Conservation (phyloP, 192 early-diverging fungal species). For the Phlyctochytrium arcticum region DNA sequence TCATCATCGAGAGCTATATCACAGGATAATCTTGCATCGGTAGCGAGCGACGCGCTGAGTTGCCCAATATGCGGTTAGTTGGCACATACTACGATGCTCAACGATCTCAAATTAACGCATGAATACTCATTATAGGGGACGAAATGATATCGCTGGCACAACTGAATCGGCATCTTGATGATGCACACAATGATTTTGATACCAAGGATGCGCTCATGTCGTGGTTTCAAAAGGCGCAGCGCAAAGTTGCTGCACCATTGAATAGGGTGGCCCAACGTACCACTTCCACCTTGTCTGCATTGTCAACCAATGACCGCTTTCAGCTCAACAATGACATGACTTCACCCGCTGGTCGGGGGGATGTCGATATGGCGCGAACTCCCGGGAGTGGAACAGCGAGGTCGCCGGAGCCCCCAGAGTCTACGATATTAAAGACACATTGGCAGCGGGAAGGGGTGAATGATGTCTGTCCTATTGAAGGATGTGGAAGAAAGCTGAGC, state of each 20-base stretch:
- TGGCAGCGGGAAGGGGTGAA: slow-evolving; percentile 33
- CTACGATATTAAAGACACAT: slow-evolving; percentile 28
- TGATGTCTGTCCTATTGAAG: slow-evolving; percentile 17
- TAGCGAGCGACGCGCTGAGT: background rate
- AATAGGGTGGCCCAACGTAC: slow-evolving; percentile 18
- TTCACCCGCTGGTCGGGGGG: background rate
- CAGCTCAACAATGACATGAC: slow-evolving; percentile 25
- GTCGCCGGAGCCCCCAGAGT: slow-evolving; percentile 8
- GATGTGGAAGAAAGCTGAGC: slow-evolving; percentile 38
- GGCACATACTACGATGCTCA: no score
- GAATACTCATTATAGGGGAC: slow-evolving; percentile 24
- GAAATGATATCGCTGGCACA: slow-evolving; percentile 27
- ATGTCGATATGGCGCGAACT: background rate
- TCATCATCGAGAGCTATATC: background rate
- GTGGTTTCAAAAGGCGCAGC: slow-evolving; percentile 40
- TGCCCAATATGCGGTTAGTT: slow-evolving; percentile 32
- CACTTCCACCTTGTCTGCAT: slow-evolving; percentile 9
- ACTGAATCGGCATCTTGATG: slow-evolving; percentile 45
- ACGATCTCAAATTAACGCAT: no score
- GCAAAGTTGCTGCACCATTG: slow-evolving; percentile 20
- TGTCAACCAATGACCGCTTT: slow-evolving; percentile 17
- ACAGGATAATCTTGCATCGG: background rate
- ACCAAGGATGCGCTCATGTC: slow-evolving; percentile 31
- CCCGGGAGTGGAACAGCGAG: background rate
- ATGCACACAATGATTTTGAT: slow-evolving; percentile 31